Evolutionary conservation across 2,329 filamentous ascomycete species (phyloP).

Genomic region (Aspergillus candidus): DNA sequence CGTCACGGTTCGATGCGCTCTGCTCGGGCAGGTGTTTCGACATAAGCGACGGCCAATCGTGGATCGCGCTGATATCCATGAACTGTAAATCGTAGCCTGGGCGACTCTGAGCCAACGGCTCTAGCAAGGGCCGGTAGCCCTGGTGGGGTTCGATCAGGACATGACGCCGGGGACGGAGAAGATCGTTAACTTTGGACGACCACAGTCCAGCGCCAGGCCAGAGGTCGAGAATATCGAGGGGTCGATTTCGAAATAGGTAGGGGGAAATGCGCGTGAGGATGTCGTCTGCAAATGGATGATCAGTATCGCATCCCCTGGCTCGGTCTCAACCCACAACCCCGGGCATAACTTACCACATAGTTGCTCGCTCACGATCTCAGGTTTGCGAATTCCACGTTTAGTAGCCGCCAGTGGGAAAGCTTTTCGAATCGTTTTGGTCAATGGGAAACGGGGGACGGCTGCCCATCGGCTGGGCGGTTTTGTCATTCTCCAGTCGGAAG

Average conservation of each 20-base stretch:
- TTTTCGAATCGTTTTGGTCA: constrained; percentile 14
- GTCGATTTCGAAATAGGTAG: constrained; percentile 62
- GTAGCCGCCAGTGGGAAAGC: constrained; percentile 4
- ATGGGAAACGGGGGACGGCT: constrained; percentile 16
- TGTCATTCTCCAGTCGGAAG: constrained; percentile 3
- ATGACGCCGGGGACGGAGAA: constrained; percentile 72
- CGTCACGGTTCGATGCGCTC: constrained; percentile 32
- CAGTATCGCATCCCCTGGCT: not conserved
- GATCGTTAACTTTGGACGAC: constrained; percentile 69
- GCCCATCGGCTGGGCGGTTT: constrained; percentile 13
- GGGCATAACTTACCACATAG: constrained; percentile 27
- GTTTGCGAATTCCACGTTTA: constrained; percentile 5
- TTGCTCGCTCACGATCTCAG: constrained; percentile 26
- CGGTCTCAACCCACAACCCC: too few relatives aligned
- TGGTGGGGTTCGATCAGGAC: constrained; percentile 71
- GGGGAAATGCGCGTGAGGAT: constrained; percentile 63
- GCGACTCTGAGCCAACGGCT: constrained; percentile 49
- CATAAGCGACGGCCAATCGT: constrained; percentile 43
- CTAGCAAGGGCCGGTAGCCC: constrained; percentile 56
- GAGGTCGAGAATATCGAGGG: constrained; percentile 81
- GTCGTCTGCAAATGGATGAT: constrained; percentile 48
- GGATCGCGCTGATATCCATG: constrained; percentile 54
- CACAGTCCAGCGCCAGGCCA: constrained; percentile 75
- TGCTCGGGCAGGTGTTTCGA: constrained; percentile 50
- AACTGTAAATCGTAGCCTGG: constrained; percentile 46